Base-by-base conservation (phyloP, 352 stramenopile genomes). In the Globisporangium radiosum region DNA sequence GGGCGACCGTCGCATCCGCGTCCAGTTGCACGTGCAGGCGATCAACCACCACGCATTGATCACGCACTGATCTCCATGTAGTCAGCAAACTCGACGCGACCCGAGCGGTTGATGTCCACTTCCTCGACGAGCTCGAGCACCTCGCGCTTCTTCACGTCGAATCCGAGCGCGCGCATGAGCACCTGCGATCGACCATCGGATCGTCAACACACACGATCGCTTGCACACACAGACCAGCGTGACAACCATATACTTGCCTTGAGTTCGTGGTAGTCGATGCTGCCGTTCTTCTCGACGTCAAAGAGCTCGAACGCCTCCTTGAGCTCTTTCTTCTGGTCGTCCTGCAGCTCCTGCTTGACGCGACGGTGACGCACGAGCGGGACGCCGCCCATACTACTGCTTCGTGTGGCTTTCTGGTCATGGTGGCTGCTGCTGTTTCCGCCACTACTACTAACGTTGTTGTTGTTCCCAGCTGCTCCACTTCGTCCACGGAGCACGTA, bases 291-390 rank as follows among this genome's bases (percentile, higher is more conserved):
- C 58, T 97, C 89, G 17, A 78, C 80, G 73, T 98, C 93, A 57
- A 98, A 98, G 45, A 98, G 80, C 52, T 96, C 90, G 55, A 98
- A 98, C 7, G 92, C 90, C 57, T 98, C 93, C 54, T 81, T 76
- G 1, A 98, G 76, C 70, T 98, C 92, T 47, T 90, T 90, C 63
- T 91, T 90, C 70, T 94, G 82, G 47, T 92, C 85, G 17, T 92
- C 82, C 17, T 71, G 76, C 11, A 92, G 69, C 70, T 94, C 82
- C 56, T 92, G 81, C 14, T 80, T 82, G 36, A 71, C 54, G 25
- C 81, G 70, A n/a, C 81, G 75, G 15, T 65, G 62, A 17, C 71
- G 71, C 1, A 48, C 47, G 4, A 40, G 65, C 37, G 45, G 42
- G n/a, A 37, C 59, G 6, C 36, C 38, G 11, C 14, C 25, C 19